A percentile compares a stretch with the other conserved stretches of the same genome.
Evolutionary conservation across 2,329 filamentous ascomycete species (phyloP).

Genomic region (Didymella pomorum): DNA sequence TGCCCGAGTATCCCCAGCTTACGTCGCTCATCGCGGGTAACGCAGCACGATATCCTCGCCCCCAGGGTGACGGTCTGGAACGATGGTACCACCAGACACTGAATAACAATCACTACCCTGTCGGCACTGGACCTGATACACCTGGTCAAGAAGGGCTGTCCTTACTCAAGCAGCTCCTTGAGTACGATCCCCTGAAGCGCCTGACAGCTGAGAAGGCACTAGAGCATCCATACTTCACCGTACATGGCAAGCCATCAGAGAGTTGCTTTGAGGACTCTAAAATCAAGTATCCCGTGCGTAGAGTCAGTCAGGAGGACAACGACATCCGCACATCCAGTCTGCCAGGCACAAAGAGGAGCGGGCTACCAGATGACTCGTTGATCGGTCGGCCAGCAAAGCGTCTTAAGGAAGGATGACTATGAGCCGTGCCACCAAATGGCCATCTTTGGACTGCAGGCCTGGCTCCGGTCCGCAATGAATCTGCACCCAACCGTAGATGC

Average conservation of each 20-base stretch:
- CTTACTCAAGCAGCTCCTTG: slow-evolving; percentile 80
- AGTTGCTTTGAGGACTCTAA: slow-evolving; percentile 93
- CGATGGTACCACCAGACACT: slow-evolving; percentile 66
- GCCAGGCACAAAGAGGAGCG: slow-evolving; percentile 89
- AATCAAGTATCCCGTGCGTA: slow-evolving; percentile 85
- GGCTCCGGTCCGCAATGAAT: neutral
- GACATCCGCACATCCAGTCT: slow-evolving; percentile 91
- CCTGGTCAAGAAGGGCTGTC: slow-evolving; percentile 75
- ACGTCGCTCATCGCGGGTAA: slow-evolving; percentile 58
- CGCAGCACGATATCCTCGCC: slow-evolving; percentile 58
- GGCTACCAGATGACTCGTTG: slow-evolving; percentile 81
- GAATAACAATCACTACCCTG: slow-evolving; percentile 57
- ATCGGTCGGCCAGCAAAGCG: slow-evolving; percentile 64
- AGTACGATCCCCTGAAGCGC: slow-evolving; percentile 91
- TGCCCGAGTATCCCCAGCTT: slow-evolving; percentile 86
- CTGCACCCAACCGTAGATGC: slow-evolving; percentile 4
- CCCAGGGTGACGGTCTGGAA: slow-evolving; percentile 67
- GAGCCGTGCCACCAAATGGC: neutral
- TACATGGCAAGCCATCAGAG: slow-evolving; percentile 66
- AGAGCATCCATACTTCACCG: slow-evolving; percentile 87
- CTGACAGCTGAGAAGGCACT: slow-evolving; percentile 87
- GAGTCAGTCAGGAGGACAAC: slow-evolving; percentile 93
- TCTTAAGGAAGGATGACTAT: slow-evolving; percentile 56
- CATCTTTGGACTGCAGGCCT: neutral
- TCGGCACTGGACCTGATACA: slow-evolving; percentile 46